These are phyloP conservation scores for Alternaria metachromatica DNA, from an alignment of 2,329 filamentous ascomycete species.

Conservation along the genomic window DNA sequence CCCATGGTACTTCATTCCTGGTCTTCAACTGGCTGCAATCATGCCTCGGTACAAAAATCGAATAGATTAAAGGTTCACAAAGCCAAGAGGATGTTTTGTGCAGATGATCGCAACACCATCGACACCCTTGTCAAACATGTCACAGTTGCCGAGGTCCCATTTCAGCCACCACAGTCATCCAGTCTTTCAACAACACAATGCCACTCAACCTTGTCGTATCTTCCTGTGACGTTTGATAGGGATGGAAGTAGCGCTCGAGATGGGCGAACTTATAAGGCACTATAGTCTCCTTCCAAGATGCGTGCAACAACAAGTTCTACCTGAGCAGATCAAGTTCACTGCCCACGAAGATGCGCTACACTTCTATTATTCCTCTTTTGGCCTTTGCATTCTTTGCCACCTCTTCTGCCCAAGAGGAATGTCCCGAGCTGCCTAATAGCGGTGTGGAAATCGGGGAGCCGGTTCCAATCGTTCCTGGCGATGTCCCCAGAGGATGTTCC, in stretches of 20 bases:
- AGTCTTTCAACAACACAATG: not conserved
- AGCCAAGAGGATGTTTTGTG: not conserved
- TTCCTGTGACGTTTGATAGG: not conserved
- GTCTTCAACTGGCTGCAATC: not conserved
- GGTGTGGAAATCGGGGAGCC: constrained; percentile 2
- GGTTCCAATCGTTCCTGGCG: constrained; percentile 4
- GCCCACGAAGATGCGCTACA: not conserved
- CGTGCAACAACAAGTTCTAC: not conserved
- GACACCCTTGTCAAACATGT: constrained; percentile 2
- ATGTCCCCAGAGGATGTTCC: constrained; percentile 5
- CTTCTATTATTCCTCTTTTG: not conserved
- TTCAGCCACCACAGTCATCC: not conserved
- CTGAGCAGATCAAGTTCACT: not conserved
- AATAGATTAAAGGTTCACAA: not conserved
- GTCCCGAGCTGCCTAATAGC: not conserved
- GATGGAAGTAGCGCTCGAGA: not conserved
- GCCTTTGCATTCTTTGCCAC: not conserved
- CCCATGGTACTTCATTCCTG: not conserved
- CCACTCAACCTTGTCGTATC: not conserved
- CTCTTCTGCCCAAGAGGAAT: not conserved
- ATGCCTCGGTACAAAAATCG: constrained; percentile 1
- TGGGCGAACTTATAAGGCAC: not conserved
- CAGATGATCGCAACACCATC: constrained; percentile 3
- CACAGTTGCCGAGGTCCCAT: constrained; percentile 4
- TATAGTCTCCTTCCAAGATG: not conserved